Evolutionary conservation across 148 eudicot genomes (phyloP).

Genomic region (Fagopyrum tataricum): DNA sequence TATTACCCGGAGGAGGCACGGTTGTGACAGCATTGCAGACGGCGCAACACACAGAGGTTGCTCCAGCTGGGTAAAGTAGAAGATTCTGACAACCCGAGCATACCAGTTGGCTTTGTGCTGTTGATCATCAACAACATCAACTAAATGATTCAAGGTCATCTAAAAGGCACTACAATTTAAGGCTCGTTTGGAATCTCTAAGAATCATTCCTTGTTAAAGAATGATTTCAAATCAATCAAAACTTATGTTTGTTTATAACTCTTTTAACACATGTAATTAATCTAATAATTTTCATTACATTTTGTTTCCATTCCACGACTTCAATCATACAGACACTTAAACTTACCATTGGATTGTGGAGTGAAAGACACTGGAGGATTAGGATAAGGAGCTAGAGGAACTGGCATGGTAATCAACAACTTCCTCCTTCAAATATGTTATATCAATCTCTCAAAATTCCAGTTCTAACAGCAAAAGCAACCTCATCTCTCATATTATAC

Average conservation of each 20-base stretch:
- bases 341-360: conserved; percentile 55
- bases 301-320: too few relatives aligned
- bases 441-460: background rate
- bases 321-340: too few relatives aligned
- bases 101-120: conserved; percentile 69
- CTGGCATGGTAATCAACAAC: conserved; percentile 50
- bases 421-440: background rate
- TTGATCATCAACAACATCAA: conserved; percentile 27
- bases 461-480: background rate
- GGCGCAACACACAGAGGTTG: conserved; percentile 80
- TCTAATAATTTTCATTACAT: too few relatives aligned
- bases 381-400: conserved; percentile 92
- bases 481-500: background rate
- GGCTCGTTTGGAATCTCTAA: too few relatives aligned
- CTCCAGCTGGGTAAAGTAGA: conserved; percentile 76
- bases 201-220: too few relatives aligned
- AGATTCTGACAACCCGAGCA: conserved; percentile 82
- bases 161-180: background rate
- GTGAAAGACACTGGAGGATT: conserved; percentile 51
- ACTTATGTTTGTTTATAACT: too few relatives aligned
- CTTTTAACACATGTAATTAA: too few relatives aligned
- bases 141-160: background rate
- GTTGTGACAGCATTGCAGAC: conserved; percentile 81
- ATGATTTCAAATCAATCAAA: too few relatives aligned
- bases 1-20: conserved; percentile 71